Base-by-base conservation (phyloP, 345 rosid genomes). In the Populus euphratica region DNA sequence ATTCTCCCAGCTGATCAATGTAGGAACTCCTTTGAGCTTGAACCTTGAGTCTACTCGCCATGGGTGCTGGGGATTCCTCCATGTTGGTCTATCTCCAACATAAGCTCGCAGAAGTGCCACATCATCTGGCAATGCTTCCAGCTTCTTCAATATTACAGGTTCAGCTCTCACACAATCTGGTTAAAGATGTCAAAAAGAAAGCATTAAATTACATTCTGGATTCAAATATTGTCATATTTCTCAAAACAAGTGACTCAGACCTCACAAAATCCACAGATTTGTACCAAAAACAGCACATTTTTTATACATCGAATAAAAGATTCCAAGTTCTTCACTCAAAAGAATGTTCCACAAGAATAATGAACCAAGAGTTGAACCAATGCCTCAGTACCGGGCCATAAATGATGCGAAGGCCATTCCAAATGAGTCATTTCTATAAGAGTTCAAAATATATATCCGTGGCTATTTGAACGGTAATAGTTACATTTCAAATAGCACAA, bases 101-200 rank as follows among this genome's bases (percentile, higher is more conserved):
- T 93, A 90, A 10, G 89, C 97, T 17, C 87, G 85, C 78, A 93
- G 86, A 39, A 95, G 91, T 1, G 79, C 84, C 44, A 95, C 82
- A 25, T 89, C 86, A 67, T 87, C 93, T 0, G 91, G 2, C 6
- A 84, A 85, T 75, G 88, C 90, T 81, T 90, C 96, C 61, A 95
- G 88, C 33, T 86, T 90, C 78, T 90, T 89, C 87, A 86, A 80
- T 49, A 93, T 93, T 73, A 90, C 92, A 25, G 99, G 99, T 76
- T 94, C 97, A 73, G 99, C 97, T 86, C 98, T 88, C 79, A 94
- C 96, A 76, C 98, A 93, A 21, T 93, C 98, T 94, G 81, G 23
- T 43, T 20, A 64, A 10, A 44, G 13, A 76, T 31, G 61, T 33
- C 27, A 73, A 31, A 61, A 41, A 56, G 17, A 64, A 25, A 4